Conservation (phyloP, 2,329 filamentous ascomycete species). For the Xenosphaeropsis pyriputrescens region DNA sequence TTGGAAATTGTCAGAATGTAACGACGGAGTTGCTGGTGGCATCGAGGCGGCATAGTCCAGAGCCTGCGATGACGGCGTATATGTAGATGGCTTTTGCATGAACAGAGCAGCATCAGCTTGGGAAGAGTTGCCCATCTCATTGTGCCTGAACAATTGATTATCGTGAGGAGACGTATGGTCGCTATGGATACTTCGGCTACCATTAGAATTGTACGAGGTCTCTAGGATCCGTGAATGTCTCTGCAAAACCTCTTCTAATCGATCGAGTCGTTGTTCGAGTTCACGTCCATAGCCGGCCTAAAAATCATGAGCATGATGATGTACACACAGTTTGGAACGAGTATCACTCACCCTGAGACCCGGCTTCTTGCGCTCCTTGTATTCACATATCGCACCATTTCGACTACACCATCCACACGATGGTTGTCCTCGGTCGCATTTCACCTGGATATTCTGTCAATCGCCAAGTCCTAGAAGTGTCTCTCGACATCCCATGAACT, state of each 20-base stretch:
- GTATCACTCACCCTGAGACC: conserved; percentile 24
- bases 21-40: conserved; percentile 27
- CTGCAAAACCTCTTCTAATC: conserved; percentile 50
- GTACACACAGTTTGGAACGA: not conserved
- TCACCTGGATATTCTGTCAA: conserved; percentile 31
- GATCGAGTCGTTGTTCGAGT: conserved; percentile 57
- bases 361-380: conserved; percentile 55
- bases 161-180: conserved; percentile 42
- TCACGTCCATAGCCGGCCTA: conserved; percentile 58
- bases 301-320: not conserved
- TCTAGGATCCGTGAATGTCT: conserved; percentile 54
- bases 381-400: conserved; percentile 48
- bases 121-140: conserved; percentile 33
- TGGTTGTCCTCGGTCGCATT: conserved; percentile 64
- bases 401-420: conserved; percentile 54
- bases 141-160: conserved; percentile 29
- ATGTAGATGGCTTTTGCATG: conserved; percentile 40
- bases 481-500: too few species aligned
- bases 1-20: conserved; percentile 31
- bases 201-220: conserved; percentile 28
- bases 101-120: conserved; percentile 46
- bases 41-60: conserved; percentile 31
- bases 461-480: too few species aligned
- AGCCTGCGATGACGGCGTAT: conserved; percentile 28
- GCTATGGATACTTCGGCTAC: conserved; percentile 38